Evolutionary conservation across 208 protist genomes (phyloP).

Genomic region (Leishmania major): DNA sequence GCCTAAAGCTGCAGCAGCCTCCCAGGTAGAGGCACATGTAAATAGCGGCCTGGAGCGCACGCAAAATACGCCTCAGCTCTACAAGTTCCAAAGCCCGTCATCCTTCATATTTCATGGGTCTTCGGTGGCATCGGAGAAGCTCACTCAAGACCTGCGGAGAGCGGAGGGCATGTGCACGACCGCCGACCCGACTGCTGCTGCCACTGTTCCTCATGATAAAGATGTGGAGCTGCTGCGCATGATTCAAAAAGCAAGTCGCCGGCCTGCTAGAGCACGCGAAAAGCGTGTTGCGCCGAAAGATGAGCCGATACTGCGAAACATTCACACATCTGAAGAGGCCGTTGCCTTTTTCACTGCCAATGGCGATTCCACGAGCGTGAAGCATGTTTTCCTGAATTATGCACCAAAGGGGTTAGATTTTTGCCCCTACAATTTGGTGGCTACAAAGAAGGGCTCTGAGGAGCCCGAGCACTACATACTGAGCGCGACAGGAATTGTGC

Average conservation of each 20-base stretch:
- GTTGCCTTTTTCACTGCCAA: slow-evolving; percentile 94
- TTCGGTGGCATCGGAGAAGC: slow-evolving; percentile 22
- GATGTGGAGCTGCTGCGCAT: slow-evolving; percentile 82
- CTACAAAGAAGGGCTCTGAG: slow-evolving; percentile 59
- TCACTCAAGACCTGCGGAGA: slow-evolving; percentile 26
- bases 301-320: slow-evolving; percentile 60
- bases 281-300: slow-evolving; percentile 87
- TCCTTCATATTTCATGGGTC: slow-evolving; percentile 56
- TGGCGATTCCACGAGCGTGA: slow-evolving; percentile 86
- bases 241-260: slow-evolving; percentile 81
- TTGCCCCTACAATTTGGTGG: slow-evolving; percentile 94
- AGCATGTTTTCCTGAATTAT: slow-evolving; percentile 94
- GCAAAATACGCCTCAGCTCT: slow-evolving; percentile 61
- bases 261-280: slow-evolving; percentile 49
- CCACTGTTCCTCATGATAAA: slow-evolving; percentile 42
- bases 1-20: slow-evolving; percentile 43
- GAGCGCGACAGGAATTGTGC: slow-evolving; percentile 93
- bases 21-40: slow-evolving; percentile 77
- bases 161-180: not conserved
- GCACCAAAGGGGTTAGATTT: slow-evolving; percentile 79
- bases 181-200: not conserved
- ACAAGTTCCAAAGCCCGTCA: slow-evolving; percentile 78
- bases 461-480: slow-evolving; percentile 94
- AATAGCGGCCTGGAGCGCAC: slow-evolving; percentile 63
- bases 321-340: slow-evolving; percentile 92